A percentile compares a stretch with the other conserved stretches of the same genome.
These are phyloP conservation scores for Acacia confusa DNA, from an alignment of 306 rosid species.

Conservation along the genomic window DNA sequence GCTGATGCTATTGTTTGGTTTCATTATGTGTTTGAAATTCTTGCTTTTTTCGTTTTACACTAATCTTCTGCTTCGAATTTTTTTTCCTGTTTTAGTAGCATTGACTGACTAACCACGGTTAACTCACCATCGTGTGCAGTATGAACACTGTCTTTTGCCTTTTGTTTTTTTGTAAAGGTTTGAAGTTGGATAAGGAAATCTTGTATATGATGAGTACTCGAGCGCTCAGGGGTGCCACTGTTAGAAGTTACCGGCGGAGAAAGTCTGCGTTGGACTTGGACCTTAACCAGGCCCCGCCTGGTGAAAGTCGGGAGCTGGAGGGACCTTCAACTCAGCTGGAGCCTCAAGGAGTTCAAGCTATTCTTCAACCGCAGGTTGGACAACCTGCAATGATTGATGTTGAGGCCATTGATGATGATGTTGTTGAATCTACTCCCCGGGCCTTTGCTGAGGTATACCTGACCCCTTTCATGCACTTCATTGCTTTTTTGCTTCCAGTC, in stretches of 20 bases:
- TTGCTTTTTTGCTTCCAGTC: constrained; percentile 1
- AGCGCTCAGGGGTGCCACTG: constrained; percentile 24
- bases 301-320: constrained; percentile 46
- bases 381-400: constrained; percentile 64
- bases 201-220: constrained; percentile 22
- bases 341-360: constrained; percentile 34
- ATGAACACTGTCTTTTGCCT: neutral
- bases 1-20: neutral
- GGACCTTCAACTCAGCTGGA: constrained; percentile 35
- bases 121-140: neutral
- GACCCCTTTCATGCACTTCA: neutral
- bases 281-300: constrained; percentile 32
- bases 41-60: neutral
- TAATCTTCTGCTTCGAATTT: neutral
- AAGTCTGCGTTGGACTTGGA: constrained; percentile 41
- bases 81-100: neutral
- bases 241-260: constrained; percentile 41
- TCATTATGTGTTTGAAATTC: neutral
- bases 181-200: constrained; percentile 10
- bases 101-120: neutral
- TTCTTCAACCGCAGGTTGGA: constrained; percentile 22
- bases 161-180: constrained; percentile 10
- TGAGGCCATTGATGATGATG: constrained; percentile 91
- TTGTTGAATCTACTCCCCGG: constrained; percentile 68
- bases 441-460: constrained; percentile 80